Base-by-base conservation (phyloP, 306 rosid genomes). In the Malus orientalis region DNA sequence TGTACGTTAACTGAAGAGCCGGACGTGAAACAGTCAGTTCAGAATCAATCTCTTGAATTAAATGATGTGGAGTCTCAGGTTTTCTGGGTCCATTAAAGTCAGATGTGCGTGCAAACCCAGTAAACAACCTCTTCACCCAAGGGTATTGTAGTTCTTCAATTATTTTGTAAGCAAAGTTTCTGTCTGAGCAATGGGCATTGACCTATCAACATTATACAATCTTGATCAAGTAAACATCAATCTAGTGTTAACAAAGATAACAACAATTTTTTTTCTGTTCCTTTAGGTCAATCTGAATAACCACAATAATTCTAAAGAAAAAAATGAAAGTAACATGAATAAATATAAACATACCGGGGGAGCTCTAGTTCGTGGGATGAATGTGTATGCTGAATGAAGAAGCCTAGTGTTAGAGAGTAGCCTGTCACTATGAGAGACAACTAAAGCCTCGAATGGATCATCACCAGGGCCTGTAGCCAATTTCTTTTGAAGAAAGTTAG, bases 81-180 rank as follows among this genome's bases (percentile, higher is more conserved):
- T 81, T 90, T 85, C 96, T 86, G 36, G 99, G 99, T 69, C 94
- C 99, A 84, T 88, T 96, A 73, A 36, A 82, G 64, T 96, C 96
- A 63, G 99, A 96, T 23, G 98, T 96, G 30, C 99, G 92, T 16
- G 98, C 91, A 89, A 92, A 92, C 73, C 99, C 99, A 74, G 88
- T 82, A 84, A 96, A 86, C 82, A 96, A 74, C 81, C 98, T 89
- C 87, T 91, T 96, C 78, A 91, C 77, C 99, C 96, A 91, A 33
- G 99, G 98, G 75, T 86, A 86, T 60, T 92, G 96, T 79, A 87
- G 89, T 77, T 92, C 97, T 81, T 96, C 99, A 61, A 81, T 80
- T 85, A 76, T 89, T 88, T 86, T 89, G 87, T 91, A 96, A 64
- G 87, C 67, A 51, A 92, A 96, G 82, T 88, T 88, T 81, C 98